Evolutionary conservation across 75 land plant genomes (phyloP).

Genomic region (Selaginella tamariscina): DNA sequence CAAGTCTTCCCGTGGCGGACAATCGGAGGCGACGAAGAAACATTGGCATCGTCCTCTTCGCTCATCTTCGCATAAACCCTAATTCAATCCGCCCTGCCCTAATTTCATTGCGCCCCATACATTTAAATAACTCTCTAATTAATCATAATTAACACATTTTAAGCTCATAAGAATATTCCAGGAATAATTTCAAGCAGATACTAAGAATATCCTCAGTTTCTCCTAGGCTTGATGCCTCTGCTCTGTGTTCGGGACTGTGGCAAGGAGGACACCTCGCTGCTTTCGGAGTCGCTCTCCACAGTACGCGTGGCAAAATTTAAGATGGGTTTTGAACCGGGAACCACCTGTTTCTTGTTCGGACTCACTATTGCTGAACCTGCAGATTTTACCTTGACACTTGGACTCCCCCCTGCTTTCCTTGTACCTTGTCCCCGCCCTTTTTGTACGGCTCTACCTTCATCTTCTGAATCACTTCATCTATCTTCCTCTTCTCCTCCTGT

Average conservation of each 20-base stretch:
- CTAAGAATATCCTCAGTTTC: background rate
- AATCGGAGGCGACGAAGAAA: too few relatives aligned
- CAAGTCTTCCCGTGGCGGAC: background rate
- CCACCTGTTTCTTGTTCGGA: background rate
- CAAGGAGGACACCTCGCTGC: background rate
- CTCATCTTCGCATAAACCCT: too few relatives aligned
- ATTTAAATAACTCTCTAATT: too few relatives aligned
- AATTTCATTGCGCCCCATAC: too few relatives aligned
- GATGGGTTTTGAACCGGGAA: background rate
- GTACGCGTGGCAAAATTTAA: background rate
- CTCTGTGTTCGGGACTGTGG: background rate
- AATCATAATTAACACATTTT: too few relatives aligned
- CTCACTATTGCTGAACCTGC: background rate
- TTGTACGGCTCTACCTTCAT: conserved; percentile 15
- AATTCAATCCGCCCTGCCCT: too few relatives aligned
- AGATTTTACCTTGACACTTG: background rate
- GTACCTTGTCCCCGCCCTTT: background rate
- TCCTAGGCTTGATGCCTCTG: background rate
- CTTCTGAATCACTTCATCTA: conserved; percentile 18
- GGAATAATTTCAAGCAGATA: too few relatives aligned
- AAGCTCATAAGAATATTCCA: too few relatives aligned
- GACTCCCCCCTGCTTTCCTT: background rate
- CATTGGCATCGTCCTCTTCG: too few relatives aligned
- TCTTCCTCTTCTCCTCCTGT: conserved; percentile 25
- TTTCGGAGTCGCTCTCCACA: background rate